Evolutionary conservation across 2,329 filamentous ascomycete genomes (phyloP), one percentile per base, ranked within the genome.

Genomic region (Calonectria honghensis): DNA sequence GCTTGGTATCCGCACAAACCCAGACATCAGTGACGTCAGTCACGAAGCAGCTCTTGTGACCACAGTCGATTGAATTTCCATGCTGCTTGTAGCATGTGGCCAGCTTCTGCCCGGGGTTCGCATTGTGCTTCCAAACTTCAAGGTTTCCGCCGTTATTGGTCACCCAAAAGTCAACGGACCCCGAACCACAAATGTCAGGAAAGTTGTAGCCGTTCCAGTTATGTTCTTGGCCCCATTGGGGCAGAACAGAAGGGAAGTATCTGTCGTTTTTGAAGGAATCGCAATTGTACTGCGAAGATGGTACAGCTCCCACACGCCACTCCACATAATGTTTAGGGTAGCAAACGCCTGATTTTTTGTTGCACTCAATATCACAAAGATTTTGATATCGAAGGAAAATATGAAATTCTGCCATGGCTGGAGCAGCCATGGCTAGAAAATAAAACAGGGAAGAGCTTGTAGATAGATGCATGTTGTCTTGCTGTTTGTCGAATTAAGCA

Each of bases 271-370:
- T 70, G 54, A 70, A 70, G 16, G 45, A 20, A 27, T 54, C 31
- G 32, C 68, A 70, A 32, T 39, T 37, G 32, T 71, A 65, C 27
- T 71, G 57, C 27, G 68, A 65, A 1, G 68, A 71, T 6, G 59
- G 68, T 4, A 65, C 59, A 18, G 45, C 68, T 20, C 68, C 68
- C 20, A 64, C 68, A 45, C 57, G 45, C 48, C 68, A 65, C 27
- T 70, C 71, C 20, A 70, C 50, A 16, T 57, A 70, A 32, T 70
- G 67, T 61, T 70, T 73, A 35, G 48, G 68, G 29, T 52, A 71
- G 59, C 68, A 66, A 24, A 57, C 39, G 7, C 48, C 59, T 31
- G 41, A 41, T 39, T 57, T 64, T 54, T 54, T 71, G 35, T 66
- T 57, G 27, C 68, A 71, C 24, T 71, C 48, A 18, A 66, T 18